phyloP scores from a whole-genome alignment of 2,329 filamentous ascomycete species.

The Curvularia eragrostidis region DNA sequence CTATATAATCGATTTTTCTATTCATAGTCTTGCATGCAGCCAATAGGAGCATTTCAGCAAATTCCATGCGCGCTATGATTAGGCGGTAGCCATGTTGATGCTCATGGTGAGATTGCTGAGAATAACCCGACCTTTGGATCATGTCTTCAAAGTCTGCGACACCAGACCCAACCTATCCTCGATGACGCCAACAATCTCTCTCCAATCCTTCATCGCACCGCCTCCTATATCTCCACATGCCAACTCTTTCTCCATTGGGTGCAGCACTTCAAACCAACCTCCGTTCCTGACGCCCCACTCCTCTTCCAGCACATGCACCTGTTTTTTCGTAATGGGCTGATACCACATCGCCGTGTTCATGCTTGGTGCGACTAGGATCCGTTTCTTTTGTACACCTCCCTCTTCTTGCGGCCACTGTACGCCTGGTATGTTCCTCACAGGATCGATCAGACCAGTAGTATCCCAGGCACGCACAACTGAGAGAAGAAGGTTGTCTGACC shows the following conservation, averaged over 20 bases:
- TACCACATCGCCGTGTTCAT: constrained; percentile 95
- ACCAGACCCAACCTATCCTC: constrained; percentile 52
- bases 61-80: no score
- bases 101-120: background rate
- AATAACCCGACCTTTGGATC: background rate
- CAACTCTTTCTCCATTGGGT: constrained; percentile 75
- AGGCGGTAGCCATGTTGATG: background rate
- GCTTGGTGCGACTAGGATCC: constrained; percentile 76
- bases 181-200: constrained; percentile 71
- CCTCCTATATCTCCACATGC: constrained; percentile 85
- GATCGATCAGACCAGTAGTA: constrained; percentile 54
- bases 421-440: constrained; percentile 36
- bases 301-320: constrained; percentile 71
- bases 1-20: no score
- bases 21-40: no score
- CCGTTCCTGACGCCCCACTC: constrained; percentile 69
- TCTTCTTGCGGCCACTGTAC: constrained; percentile 30
- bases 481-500: constrained; percentile 76
- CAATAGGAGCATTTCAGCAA: no score
- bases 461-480: constrained; percentile 90
- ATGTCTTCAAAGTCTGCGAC: background rate
- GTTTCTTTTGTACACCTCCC: constrained; percentile 53
- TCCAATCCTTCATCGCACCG: constrained; percentile 85
- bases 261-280: constrained; percentile 71
- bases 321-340: constrained; percentile 79